These are phyloP conservation scores for Allium fistulosum DNA, from an alignment of 106 monocot genomes.

Conservation along the genomic window DNA sequence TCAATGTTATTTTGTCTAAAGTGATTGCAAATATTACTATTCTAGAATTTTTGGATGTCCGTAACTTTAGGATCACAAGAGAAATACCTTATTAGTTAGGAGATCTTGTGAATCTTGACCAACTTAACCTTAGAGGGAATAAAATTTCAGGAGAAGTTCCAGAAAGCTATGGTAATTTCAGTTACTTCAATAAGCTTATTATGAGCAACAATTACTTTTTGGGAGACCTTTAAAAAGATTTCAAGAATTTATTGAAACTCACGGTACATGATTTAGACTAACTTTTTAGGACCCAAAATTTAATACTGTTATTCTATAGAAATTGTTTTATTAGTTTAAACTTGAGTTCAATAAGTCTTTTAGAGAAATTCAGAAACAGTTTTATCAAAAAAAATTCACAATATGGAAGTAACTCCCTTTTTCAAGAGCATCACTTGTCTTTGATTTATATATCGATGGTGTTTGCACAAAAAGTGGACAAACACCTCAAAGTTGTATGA, in stretches of 20 bases:
- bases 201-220: constrained; percentile 41
- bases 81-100: constrained; percentile 57
- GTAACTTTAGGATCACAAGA: constrained; percentile 50
- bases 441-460: no score
- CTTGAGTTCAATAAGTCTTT: constrained; percentile 39
- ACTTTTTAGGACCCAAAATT: constrained; percentile 33
- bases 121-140: constrained; percentile 82
- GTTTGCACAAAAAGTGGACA: no score
- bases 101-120: constrained; percentile 69
- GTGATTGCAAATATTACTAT: constrained; percentile 53
- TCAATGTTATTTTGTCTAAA: constrained; percentile 37
- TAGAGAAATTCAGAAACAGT: constrained; percentile 42
- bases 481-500: no score
- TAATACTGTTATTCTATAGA: constrained; percentile 44
- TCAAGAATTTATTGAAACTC: constrained; percentile 54
- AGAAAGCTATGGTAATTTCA: constrained; percentile 50
- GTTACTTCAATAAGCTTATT: constrained; percentile 65
- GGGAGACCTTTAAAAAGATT: constrained; percentile 39
- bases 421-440: no score
- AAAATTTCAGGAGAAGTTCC: constrained; percentile 66
- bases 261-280: constrained; percentile 52
- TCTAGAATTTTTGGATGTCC: constrained; percentile 74
- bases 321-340: no score
- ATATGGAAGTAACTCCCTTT: no score
- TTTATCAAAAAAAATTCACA: constrained; percentile 28